phyloP scores from a whole-genome alignment of 2,329 filamentous ascomycete genomes.

The Ophiosphaerella korrae region DNA sequence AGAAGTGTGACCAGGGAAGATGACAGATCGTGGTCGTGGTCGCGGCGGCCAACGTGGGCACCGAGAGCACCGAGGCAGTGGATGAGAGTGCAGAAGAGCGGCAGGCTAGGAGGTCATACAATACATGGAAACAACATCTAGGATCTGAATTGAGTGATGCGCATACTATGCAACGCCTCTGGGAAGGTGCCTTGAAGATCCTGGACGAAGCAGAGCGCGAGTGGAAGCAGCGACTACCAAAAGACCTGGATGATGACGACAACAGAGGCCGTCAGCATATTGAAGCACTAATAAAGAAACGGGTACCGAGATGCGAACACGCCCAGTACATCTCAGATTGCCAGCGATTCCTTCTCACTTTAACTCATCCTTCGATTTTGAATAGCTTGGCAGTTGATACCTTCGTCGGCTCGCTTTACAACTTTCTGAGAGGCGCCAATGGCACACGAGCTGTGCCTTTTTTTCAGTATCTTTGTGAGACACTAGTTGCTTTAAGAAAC shows the following conservation, averaged over 20 bases:
- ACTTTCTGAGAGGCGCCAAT: slow-evolving; percentile 40
- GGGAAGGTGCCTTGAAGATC: slow-evolving; percentile 34
- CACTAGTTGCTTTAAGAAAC: slow-evolving; percentile 1
- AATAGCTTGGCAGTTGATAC: slow-evolving; percentile 45
- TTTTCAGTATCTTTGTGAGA: slow-evolving; percentile 31
- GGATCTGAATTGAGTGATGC: slow-evolving; percentile 19
- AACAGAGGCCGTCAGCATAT: slow-evolving; percentile 36
- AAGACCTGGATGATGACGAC: slow-evolving; percentile 37
- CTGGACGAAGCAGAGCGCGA: slow-evolving; percentile 37
- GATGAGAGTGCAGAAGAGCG: slow-evolving; percentile 18
- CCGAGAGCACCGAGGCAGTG: neutral
- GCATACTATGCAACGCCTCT: slow-evolving; percentile 26
- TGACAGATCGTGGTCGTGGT: neutral
- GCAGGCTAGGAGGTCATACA: slow-evolving; percentile 29
- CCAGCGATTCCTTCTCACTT: slow-evolving; percentile 11
- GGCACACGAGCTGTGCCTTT: slow-evolving; percentile 39
- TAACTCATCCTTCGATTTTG: slow-evolving; percentile 42
- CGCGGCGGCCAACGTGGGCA: neutral
- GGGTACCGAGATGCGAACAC: neutral
- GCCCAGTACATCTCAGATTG: slow-evolving; percentile 9
- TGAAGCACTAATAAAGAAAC: slow-evolving; percentile 24
- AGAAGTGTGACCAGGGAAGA: neutral
- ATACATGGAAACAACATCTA: slow-evolving; percentile 34
- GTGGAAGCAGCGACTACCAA: slow-evolving; percentile 37
- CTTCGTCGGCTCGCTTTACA: slow-evolving; percentile 41